Conservation (phyloP, 2,329 filamentous ascomycete genomes). For the Seiridium unicorne region DNA sequence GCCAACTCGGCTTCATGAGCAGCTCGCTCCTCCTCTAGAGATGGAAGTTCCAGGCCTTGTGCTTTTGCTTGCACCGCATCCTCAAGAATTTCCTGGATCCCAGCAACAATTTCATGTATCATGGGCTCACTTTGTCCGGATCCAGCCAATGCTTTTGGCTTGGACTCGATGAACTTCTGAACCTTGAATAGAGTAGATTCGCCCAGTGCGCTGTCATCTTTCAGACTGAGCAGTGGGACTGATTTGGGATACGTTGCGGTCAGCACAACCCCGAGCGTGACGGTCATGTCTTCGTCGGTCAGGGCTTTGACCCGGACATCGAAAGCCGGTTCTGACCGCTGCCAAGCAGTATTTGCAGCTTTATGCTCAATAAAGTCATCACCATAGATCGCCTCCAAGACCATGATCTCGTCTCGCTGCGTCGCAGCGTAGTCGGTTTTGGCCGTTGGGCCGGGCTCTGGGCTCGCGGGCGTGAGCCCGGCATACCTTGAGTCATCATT, state of each 20-base stretch:
- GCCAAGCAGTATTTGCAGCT: constrained; percentile 75
- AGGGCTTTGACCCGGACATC: constrained; percentile 75
- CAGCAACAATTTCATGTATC: constrained; percentile 65
- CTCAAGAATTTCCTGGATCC: constrained; percentile 75
- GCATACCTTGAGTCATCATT: constrained; percentile 51
- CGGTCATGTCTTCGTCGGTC: constrained; percentile 67
- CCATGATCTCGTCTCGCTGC: constrained; percentile 85
- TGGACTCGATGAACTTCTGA: constrained; percentile 58
- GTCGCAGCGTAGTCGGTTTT: constrained; percentile 75
- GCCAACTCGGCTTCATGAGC: constrained; percentile 74
- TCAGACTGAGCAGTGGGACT: constrained; percentile 68
- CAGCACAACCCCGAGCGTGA: constrained; percentile 75
- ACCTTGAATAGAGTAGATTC: constrained; percentile 72
- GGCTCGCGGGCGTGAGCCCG: constrained; percentile 44
- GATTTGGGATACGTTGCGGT: constrained; percentile 92
- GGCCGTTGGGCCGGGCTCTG: constrained; percentile 31
- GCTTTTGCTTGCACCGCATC: constrained; percentile 79
- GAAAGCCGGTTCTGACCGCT: constrained; percentile 83
- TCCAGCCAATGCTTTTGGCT: constrained; percentile 52
- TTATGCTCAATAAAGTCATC: constrained; percentile 81
- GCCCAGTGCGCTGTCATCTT: constrained; percentile 62
- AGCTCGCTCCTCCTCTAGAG: constrained; percentile 84
- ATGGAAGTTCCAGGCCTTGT: constrained; percentile 74
- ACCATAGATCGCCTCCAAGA: constrained; percentile 81
- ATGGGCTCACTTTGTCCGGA: constrained; percentile 55